Conservation (phyloP, 805 yeast species). For the Saturnispora kantuleensis region DNA sequence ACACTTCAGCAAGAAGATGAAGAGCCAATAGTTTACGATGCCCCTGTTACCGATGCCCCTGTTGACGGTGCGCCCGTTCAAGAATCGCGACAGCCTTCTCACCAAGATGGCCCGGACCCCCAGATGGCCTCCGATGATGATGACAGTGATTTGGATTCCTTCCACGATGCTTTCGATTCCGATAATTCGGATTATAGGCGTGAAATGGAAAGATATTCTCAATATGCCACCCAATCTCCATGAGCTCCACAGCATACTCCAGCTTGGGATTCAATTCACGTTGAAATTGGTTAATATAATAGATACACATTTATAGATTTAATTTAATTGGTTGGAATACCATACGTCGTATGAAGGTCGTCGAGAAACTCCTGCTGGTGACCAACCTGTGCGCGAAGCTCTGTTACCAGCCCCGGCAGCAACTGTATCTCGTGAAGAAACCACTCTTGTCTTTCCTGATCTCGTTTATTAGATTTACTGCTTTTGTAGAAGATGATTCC, state of each 20-base stretch:
- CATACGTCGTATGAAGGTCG: slow-evolving; percentile 39
- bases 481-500: slow-evolving; percentile 64
- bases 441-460: slow-evolving; percentile 47
- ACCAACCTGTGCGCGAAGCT: slow-evolving; percentile 38
- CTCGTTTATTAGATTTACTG: slow-evolving; percentile 56
- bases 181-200: slow-evolving; percentile 6
- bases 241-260: no score
- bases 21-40: background rate
- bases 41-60: background rate
- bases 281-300: no score
- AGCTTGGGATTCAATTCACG: no score
- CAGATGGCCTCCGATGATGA: background rate
- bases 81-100: background rate
- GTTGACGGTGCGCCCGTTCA: background rate
- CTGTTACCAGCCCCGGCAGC: slow-evolving; percentile 61
- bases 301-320: background rate
- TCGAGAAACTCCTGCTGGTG: slow-evolving; percentile 32
- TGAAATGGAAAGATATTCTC: slow-evolving; percentile 5
- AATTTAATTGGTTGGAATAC: slow-evolving; percentile 30
- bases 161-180: slow-evolving; percentile 6
- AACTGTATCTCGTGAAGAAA: slow-evolving; percentile 64
- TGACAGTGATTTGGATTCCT: slow-evolving; percentile 1
- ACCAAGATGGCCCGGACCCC: no score
- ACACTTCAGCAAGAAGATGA: slow-evolving; percentile 4
- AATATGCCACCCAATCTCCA: background rate